Conservation (phyloP, 768 basidiomycete genomes). For the Pleurotus cornucopiae region DNA sequence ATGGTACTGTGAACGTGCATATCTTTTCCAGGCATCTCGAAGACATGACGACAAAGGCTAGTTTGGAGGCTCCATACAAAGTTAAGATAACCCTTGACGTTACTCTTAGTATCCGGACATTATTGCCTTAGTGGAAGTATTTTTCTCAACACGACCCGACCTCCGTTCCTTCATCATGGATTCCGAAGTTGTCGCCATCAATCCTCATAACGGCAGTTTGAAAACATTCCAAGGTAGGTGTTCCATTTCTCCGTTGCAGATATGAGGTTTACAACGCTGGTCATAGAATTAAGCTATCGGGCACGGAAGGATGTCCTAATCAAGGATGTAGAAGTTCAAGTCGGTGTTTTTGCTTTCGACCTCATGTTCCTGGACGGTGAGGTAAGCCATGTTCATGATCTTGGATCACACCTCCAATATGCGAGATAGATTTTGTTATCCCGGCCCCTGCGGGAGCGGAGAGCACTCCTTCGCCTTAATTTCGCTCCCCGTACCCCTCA, state of each 20-base stretch:
- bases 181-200: conserved; percentile 84
- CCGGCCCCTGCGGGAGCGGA: conserved; percentile 66
- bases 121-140: conserved; percentile 45
- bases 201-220: conserved; percentile 55
- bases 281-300: conserved; percentile 67
- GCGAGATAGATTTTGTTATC: conserved; percentile 57
- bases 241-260: not conserved
- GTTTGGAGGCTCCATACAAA: not conserved
- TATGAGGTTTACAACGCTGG: not conserved
- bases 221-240: conserved; percentile 62
- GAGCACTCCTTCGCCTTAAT: conserved; percentile 55
- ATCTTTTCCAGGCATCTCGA: conserved; percentile 89
- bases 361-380: conserved; percentile 80
- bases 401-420: conserved; percentile 6
- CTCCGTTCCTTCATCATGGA: conserved; percentile 73
- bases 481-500: conserved; percentile 51
- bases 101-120: conserved; percentile 76
- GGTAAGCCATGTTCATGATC: conserved; percentile 37
- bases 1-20: conserved; percentile 37
- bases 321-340: conserved; percentile 69
- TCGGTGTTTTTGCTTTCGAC: conserved; percentile 88
- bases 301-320: conserved; percentile 80
- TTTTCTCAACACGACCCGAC: conserved; percentile 40
- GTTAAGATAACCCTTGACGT: not conserved
- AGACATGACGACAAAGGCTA: conserved; percentile 86